A percentile compares a stretch with the other conserved stretches of the same genome.
phyloP scores from a whole-genome alignment of 2,329 filamentous ascomycete genomes.

The Fusarium pininemorale region DNA sequence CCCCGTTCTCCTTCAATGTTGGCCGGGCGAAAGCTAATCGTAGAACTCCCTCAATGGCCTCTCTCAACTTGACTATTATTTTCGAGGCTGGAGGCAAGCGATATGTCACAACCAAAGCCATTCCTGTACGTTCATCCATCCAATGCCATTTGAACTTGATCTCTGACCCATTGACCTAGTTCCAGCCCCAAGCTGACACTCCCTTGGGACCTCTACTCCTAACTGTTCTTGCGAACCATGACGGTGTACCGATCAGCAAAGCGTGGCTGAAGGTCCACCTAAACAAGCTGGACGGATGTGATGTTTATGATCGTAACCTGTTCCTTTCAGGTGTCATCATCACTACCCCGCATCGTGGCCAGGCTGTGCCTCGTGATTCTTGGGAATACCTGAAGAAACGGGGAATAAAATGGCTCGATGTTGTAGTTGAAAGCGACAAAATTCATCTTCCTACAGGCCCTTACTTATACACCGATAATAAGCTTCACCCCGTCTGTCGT shows the following conservation, averaged over 20 bases:
- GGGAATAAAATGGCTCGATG: neutral
- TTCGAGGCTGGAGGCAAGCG: neutral
- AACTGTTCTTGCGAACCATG: fast-evolving
- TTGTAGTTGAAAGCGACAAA: neutral
- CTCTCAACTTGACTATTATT: no score
- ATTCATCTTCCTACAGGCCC: neutral
- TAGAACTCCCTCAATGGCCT: neutral
- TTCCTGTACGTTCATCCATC: neutral
- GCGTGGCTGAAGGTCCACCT: fast-evolving
- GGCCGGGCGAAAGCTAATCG: no score
- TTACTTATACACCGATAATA: fast-evolving
- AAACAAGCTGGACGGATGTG: neutral
- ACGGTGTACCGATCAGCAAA: fast-evolving
- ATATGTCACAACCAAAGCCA: no score
- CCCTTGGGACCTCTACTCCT: fast-evolving
- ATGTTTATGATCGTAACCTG: neutral
- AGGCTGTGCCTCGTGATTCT: neutral
- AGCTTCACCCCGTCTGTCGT: fast-evolving
- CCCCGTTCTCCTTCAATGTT: no score
- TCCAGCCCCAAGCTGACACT: fast-evolving
- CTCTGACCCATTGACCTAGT: neutral
- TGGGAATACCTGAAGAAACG: no score
- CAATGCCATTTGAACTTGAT: fast-evolving
- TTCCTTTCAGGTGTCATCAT: neutral
- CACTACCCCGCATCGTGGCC: no score